A percentile compares a stretch with the other conserved stretches of the same genome.
Conservation (phyloP, 2,329 filamentous ascomycete species). For the Alternaria panax region DNA sequence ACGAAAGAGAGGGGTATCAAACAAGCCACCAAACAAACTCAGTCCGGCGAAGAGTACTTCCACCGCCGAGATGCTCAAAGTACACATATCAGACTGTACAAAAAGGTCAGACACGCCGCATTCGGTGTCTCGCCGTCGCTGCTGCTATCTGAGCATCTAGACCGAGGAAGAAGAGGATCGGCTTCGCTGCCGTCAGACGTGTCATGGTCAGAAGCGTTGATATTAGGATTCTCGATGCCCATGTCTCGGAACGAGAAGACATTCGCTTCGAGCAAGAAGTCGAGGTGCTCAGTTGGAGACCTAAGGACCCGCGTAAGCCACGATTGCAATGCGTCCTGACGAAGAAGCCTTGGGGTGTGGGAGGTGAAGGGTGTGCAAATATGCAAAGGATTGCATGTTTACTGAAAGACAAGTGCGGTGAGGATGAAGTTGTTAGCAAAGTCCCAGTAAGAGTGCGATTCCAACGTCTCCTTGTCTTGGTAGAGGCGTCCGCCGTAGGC, state of each 20-base stretch:
- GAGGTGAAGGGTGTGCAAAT: background rate
- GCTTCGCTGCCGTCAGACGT: background rate
- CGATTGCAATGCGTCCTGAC: background rate
- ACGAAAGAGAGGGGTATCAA: background rate
- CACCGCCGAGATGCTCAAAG: background rate
- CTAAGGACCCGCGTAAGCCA: background rate
- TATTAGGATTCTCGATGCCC: background rate
- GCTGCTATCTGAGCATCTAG: background rate
- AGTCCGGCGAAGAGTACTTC: background rate
- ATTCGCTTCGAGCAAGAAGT: background rate
- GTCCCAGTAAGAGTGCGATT: conserved; percentile 74
- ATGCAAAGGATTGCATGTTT: background rate
- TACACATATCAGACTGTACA: background rate
- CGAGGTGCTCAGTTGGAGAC: background rate
- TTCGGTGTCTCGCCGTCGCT: background rate
- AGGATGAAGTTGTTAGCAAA: conserved; percentile 52
- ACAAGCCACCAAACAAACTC: background rate
- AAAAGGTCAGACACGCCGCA: background rate
- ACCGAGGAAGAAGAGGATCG: background rate
- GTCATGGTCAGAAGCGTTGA: too few species aligned
- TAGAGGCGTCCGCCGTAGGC: conserved; percentile 84
- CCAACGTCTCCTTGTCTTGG: conserved; percentile 70
- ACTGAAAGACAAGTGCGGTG: conserved; percentile 17
- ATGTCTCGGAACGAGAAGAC: background rate
- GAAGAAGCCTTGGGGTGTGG: background rate